Percentiles rank a stretch among this genome's conserved stretches.
Evolutionary conservation across 768 basidiomycete species (phyloP).

Genomic region (Dentipellis sp.): DNA sequence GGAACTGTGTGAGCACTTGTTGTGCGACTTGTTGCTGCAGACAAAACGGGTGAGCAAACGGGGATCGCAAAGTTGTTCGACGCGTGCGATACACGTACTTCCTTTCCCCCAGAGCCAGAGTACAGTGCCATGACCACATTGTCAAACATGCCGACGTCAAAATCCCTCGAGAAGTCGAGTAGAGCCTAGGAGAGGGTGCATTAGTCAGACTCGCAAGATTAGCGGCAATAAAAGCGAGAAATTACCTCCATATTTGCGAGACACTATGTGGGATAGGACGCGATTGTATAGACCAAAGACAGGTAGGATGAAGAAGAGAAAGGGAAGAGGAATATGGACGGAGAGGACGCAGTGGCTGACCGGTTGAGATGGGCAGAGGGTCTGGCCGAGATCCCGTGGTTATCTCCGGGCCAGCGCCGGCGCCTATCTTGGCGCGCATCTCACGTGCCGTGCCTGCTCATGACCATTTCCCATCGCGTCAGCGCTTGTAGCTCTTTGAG

Average conservation of each 20-base stretch:
- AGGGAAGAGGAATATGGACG: not conserved
- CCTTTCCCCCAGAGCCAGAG: slow-evolving; percentile 62
- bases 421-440: not conserved
- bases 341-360: not conserved
- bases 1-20: slow-evolving; percentile 88
- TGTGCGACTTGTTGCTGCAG: slow-evolving; percentile 90
- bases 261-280: not conserved
- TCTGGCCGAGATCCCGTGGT: not conserved
- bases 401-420: not conserved
- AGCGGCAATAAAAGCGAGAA: not conserved
- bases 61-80: not conserved
- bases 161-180: slow-evolving; percentile 89
- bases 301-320: not conserved
- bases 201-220: slow-evolving; percentile 7
- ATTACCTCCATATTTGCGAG: slow-evolving; percentile 9
- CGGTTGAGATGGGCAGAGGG: slow-evolving; percentile 1
- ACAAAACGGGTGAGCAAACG: not conserved
- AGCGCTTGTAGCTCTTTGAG: not conserved
- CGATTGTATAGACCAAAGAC: not conserved
- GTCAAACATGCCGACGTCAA: slow-evolving; percentile 90
- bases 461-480: not conserved
- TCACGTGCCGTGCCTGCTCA: not conserved
- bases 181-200: slow-evolving; percentile 49
- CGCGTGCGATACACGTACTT: slow-evolving; percentile 42
- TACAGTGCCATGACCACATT: slow-evolving; percentile 91